Evolutionary conservation across 345 rosid species (phyloP).

Genomic region (Punica granatum): DNA sequence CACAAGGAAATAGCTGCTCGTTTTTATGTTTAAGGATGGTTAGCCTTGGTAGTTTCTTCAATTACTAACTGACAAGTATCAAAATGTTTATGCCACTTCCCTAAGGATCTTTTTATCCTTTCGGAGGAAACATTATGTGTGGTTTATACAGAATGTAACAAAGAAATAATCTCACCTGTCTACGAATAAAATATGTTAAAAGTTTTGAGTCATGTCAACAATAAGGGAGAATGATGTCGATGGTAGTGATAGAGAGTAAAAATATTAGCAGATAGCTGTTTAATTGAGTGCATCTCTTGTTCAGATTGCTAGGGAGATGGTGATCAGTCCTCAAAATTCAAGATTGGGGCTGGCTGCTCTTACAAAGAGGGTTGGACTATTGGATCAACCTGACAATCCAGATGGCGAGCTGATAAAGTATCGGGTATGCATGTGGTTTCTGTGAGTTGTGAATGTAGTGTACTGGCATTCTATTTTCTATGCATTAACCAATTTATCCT

Average conservation of each 20-base stretch:
- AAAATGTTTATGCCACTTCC: neutral
- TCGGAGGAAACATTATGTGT: neutral
- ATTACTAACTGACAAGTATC: neutral
- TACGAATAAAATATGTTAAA: neutral
- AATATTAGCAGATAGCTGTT: neutral
- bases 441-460: neutral
- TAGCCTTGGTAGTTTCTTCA: neutral
- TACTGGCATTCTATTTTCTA: neutral
- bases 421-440: conserved; percentile 42
- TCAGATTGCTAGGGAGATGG: conserved; percentile 98
- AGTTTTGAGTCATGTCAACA: neutral
- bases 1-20: neutral
- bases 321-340: conserved; percentile 87
- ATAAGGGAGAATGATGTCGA: neutral
- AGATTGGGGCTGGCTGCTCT: conserved; percentile 64
- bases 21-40: neutral
- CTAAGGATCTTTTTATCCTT: neutral
- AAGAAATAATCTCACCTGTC: neutral
- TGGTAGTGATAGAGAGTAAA: neutral
- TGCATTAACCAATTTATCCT: neutral
- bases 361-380: conserved; percentile 69
- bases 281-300: conserved; percentile 7
- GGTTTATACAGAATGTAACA: neutral
- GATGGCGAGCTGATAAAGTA: conserved; percentile 74
- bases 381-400: conserved; percentile 63